phyloP scores from a whole-genome alignment of 106 monocot species.

The Posidonia australis region DNA sequence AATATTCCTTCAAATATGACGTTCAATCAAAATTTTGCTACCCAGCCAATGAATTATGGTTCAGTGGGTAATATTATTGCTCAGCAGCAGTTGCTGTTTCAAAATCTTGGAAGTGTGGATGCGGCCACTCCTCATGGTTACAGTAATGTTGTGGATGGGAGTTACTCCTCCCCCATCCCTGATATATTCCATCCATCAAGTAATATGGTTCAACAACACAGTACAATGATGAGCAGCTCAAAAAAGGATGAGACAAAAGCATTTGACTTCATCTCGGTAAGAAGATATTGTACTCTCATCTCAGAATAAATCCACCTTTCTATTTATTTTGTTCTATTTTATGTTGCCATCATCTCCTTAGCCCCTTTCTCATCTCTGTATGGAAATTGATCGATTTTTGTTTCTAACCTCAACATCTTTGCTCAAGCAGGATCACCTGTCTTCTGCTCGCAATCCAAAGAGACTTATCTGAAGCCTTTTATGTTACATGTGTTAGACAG shows the following conservation, averaged over 20 bases:
- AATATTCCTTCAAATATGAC: slow-evolving; percentile 43
- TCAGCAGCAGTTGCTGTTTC: slow-evolving; percentile 73
- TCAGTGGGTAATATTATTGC: slow-evolving; percentile 54
- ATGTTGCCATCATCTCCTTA: slow-evolving; percentile 1
- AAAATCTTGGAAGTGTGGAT: slow-evolving; percentile 56
- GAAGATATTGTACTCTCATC: neutral
- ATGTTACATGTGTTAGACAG: neutral
- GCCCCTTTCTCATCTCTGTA: too few species aligned
- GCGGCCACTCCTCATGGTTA: slow-evolving; percentile 26
- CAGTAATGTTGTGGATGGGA: slow-evolving; percentile 22
- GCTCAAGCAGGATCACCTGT: slow-evolving; percentile 65
- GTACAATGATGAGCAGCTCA: slow-evolving; percentile 26
- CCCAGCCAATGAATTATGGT: slow-evolving; percentile 53
- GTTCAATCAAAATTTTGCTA: slow-evolving; percentile 42
- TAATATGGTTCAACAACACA: slow-evolving; percentile 38
- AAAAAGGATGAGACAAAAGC: slow-evolving; percentile 91
- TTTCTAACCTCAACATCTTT: neutral
- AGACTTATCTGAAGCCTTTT: slow-evolving; percentile 28
- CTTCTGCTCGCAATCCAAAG: slow-evolving; percentile 70
- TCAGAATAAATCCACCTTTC: too few species aligned
- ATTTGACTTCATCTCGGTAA: slow-evolving; percentile 97
- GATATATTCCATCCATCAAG: slow-evolving; percentile 62
- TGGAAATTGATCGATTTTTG: neutral
- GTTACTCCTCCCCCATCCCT: slow-evolving; percentile 29
- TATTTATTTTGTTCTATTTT: too few species aligned